Evolutionary conservation across 371 early-diverging fungal genomes (phyloP).

Genomic region (Apophysomyces elegans): DNA sequence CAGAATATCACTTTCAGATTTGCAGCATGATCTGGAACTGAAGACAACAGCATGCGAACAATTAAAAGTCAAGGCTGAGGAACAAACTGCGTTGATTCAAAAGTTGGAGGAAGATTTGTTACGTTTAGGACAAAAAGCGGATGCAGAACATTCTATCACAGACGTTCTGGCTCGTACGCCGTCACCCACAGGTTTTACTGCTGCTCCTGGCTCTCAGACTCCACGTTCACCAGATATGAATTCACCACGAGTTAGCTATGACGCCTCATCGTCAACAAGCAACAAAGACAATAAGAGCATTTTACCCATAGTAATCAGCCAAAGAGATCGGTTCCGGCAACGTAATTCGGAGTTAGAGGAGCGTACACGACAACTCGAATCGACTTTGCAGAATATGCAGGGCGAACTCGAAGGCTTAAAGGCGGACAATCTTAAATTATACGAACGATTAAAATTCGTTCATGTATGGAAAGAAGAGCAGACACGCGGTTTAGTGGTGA

Average conservation of each 20-base stretch:
- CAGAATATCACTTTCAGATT: conserved; percentile 57
- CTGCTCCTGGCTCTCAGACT: conserved; percentile 2
- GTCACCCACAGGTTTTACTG: conserved; percentile 15
- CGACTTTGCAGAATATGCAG: conserved; percentile 66
- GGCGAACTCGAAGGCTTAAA: conserved; percentile 68
- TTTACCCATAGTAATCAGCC: conserved; percentile 85
- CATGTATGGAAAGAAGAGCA: conserved; percentile 59
- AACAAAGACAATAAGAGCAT: conserved; percentile 60
- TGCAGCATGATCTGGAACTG: conserved; percentile 39
- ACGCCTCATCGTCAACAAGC: conserved; percentile 27
- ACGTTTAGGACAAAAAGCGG: conserved; percentile 43
- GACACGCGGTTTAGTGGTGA: conserved; percentile 32
- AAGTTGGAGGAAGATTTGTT: conserved; percentile 78
- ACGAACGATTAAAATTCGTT: conserved; percentile 80
- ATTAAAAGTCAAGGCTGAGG: conserved; percentile 39
- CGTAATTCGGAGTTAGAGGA: conserved; percentile 85
- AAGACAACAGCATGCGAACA: conserved; percentile 31
- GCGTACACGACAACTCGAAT: conserved; percentile 60
- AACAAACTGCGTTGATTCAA: conserved; percentile 64
- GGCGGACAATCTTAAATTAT: conserved; percentile 85
- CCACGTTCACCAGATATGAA: conserved; percentile 23
- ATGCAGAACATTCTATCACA: conserved; percentile 12
- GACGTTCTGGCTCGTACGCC: conserved; percentile 26
- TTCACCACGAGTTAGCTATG: conserved; percentile 33
- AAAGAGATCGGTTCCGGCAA: conserved; percentile 89